Evolutionary conservation across 768 basidiomycete genomes (phyloP), one percentile per base, ranked within the genome.

Genomic region (Mycena indigotica): DNA sequence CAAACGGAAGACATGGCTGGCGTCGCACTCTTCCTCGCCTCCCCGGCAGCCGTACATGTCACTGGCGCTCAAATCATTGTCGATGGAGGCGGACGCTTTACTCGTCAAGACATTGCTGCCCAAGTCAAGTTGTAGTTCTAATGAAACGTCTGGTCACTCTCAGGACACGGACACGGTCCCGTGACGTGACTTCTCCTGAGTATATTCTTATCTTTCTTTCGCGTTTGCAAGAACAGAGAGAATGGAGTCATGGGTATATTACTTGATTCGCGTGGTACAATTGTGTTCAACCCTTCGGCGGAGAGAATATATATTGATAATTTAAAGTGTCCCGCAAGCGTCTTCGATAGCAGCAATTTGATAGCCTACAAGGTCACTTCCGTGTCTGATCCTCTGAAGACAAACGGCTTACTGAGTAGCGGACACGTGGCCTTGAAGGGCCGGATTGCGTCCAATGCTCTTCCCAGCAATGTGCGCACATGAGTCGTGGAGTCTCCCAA

Each of bases 1-100:
- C 76, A 75, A 19, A 79, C 84, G 2, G 84, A 87, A 65, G 88
- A 89, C 64, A 79, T 89, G 23, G 84, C 79, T 1, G 87, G 84
- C 0, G 76, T 85, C 17, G 84, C 81, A 40, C 63, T 89, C 55
- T 90, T 80, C 75, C 74, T 89, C 16, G 75, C 83, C 13, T 82
- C 83, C 52, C 77, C 78, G 30, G 86, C 84, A 0, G 86, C 83
- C 0, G 76, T 82, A 19, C 88, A 79, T 70, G 78, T 88, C 45
- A 88, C 82, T 30, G 87, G 85, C 5, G 82, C 85, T 23, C 84
- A 85, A 5, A 79, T 88, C 45, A 72, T 80, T 10, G 67, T 89
- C 41, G 86, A 88, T 65, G 86, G 87, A 4, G 87, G 86, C 8
- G 58, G 52, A 28, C 55, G 62, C 29, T 63, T 45, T 19, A 56